Conservation (phyloP, 106 monocot species). For the Dendrobium huoshanense region DNA sequence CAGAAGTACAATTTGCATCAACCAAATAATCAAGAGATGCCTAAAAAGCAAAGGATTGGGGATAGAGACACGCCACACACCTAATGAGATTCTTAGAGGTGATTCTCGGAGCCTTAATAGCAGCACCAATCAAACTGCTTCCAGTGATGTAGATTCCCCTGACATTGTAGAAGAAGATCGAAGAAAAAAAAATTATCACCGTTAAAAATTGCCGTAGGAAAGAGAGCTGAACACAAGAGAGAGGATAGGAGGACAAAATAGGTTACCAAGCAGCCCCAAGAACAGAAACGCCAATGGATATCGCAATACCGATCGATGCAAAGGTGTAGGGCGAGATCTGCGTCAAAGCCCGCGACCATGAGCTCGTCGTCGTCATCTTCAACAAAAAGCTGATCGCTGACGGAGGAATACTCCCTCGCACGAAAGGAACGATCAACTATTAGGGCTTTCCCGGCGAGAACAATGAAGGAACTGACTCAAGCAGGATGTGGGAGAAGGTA, state of each 20-base stretch:
- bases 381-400: neutral
- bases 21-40: neutral
- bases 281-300: constrained; percentile 67
- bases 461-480: too few relatives aligned
- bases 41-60: neutral
- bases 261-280: constrained; percentile 82
- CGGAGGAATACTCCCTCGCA: neutral
- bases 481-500: too few relatives aligned
- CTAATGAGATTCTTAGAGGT: constrained; percentile 89
- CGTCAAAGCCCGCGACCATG: constrained; percentile 72
- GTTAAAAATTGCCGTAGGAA: neutral
- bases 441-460: too few relatives aligned
- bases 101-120: constrained; percentile 79
- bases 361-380: constrained; percentile 26
- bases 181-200: neutral
- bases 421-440: too few relatives aligned
- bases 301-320: constrained; percentile 59
- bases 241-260: neutral
- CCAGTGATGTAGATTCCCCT: constrained; percentile 89
- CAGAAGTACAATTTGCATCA: neutral
- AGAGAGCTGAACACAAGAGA: neutral
- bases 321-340: constrained; percentile 95
- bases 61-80: constrained; percentile 13
- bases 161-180: neutral
- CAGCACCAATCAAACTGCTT: constrained; percentile 84